Evolutionary conservation across 2,329 filamentous ascomycete genomes (phyloP).

Genomic region (Achaetomium macrosporum): DNA sequence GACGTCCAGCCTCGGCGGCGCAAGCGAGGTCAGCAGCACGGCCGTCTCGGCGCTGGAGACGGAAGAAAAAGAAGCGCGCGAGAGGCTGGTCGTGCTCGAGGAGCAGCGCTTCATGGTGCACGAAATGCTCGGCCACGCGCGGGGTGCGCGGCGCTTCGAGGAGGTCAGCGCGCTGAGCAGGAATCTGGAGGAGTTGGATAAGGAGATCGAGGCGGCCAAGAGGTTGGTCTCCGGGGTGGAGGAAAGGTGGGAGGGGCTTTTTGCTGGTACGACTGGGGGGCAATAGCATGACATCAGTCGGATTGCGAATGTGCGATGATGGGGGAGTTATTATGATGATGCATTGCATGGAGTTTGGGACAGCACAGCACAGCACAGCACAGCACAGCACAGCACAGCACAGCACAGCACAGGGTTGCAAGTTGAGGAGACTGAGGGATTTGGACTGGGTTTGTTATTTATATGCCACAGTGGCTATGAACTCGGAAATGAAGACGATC

Average conservation of each 20-base stretch:
- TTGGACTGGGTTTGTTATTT: neutral
- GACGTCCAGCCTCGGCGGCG: conserved; percentile 41
- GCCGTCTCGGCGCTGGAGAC: conserved; percentile 59
- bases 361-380: no score
- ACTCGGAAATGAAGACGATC: no score
- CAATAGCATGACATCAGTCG: no score
- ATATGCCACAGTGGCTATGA: no score
- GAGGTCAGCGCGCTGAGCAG: conserved; percentile 74
- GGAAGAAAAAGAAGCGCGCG: conserved; percentile 76
- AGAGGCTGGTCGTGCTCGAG: conserved; percentile 76
- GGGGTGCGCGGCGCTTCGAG: conserved; percentile 72
- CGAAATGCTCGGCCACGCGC: conserved; percentile 75
- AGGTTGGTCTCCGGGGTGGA: conserved; percentile 63
- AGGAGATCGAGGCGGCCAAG: conserved; percentile 65
- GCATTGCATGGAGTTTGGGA: conserved; percentile 1
- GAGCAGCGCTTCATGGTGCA: conserved; percentile 88
- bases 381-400: no score
- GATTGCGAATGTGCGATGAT: neutral
- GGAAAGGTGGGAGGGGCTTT: conserved; percentile 49
- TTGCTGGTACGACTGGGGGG: conserved; percentile 28
- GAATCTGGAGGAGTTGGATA: conserved; percentile 76
- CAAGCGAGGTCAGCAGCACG: conserved; percentile 50
- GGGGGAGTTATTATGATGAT: neutral
- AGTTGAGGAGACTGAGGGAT: neutral
- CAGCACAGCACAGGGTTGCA: neutral